These are phyloP conservation scores for Leccinum sublutescens DNA, from an alignment of 768 basidiomycete genomes.

Conservation along the genomic window DNA sequence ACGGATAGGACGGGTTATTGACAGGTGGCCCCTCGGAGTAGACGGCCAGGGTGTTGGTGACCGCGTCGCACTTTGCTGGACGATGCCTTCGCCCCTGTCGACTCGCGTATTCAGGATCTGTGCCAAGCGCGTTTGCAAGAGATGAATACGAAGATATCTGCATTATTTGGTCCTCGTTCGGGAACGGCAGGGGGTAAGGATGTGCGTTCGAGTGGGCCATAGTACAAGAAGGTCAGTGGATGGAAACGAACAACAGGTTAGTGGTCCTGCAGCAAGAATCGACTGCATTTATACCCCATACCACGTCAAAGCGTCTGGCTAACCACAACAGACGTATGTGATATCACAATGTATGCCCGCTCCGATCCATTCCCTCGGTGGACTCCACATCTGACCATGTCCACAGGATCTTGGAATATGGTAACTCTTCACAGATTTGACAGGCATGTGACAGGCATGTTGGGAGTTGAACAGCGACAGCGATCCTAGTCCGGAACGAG, in stretches of 20 bases:
- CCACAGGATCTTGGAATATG: slow-evolving; percentile 7
- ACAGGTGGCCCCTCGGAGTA: slow-evolving; percentile 19
- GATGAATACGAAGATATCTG: slow-evolving; percentile 25
- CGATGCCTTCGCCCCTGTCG: neutral
- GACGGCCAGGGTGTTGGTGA: slow-evolving; percentile 12
- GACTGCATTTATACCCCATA: slow-evolving; percentile 21
- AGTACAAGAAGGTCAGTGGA: neutral
- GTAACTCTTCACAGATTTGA: neutral
- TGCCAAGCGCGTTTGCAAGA: slow-evolving; percentile 22
- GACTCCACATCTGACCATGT: slow-evolving; percentile 3
- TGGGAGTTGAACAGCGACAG: slow-evolving; percentile 6
- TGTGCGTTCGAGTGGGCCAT: slow-evolving; percentile 18
- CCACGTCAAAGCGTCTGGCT: slow-evolving; percentile 18
- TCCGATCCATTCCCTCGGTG: neutral
- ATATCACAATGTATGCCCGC: neutral
- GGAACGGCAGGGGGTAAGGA: slow-evolving; percentile 23
- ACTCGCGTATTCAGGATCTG: slow-evolving; percentile 13
- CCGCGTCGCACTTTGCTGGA: slow-evolving; percentile 4
- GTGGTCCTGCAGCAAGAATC: neutral
- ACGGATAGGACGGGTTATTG: slow-evolving; percentile 26
- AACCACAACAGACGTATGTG: neutral
- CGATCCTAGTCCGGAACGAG: slow-evolving; percentile 3
- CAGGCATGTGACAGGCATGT: neutral
- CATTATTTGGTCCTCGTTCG: slow-evolving; percentile 17
- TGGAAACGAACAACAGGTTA: neutral